phyloP scores from a whole-genome alignment of 2,329 filamentous ascomycete genomes.

The Colletotrichum noveboracense region DNA sequence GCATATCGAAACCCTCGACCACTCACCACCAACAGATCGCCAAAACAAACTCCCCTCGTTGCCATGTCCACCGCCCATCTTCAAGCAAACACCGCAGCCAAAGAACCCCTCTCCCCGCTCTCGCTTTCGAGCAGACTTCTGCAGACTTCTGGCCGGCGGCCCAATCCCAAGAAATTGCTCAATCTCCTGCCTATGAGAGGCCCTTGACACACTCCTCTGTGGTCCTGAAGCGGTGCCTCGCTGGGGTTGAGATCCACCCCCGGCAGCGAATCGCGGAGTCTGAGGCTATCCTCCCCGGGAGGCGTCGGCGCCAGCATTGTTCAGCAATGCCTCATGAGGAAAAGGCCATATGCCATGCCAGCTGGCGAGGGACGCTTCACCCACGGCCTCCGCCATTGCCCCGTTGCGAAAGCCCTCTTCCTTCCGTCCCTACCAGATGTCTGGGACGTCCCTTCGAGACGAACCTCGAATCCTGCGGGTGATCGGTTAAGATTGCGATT shows the following conservation, averaged over 20 bases:
- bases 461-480: neutral
- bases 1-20: neutral
- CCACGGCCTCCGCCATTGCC: neutral
- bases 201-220: constrained; percentile 8
- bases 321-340: neutral
- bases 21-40: constrained; percentile 7
- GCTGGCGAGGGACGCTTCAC: neutral
- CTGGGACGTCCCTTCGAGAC: neutral
- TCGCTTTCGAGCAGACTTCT: neutral
- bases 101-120: neutral
- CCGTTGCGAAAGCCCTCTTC: neutral
- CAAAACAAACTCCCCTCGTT: constrained; percentile 19
- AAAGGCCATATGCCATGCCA: neutral
- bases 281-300: neutral
- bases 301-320: neutral
- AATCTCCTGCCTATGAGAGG: constrained; percentile 35
- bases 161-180: constrained; percentile 34
- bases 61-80: constrained; percentile 5
- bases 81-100: neutral
- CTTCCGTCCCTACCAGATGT: neutral
- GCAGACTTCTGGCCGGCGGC: neutral
- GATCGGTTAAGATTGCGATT: neutral
- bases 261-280: constrained; percentile 31
- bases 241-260: constrained; percentile 14
- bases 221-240: constrained; percentile 14